A percentile compares a stretch with the other conserved stretches of the same genome.
These are phyloP conservation scores for Irpex sp. DNA, from an alignment of 1,284 basidiomycete genomes.

Conservation along the genomic window DNA sequence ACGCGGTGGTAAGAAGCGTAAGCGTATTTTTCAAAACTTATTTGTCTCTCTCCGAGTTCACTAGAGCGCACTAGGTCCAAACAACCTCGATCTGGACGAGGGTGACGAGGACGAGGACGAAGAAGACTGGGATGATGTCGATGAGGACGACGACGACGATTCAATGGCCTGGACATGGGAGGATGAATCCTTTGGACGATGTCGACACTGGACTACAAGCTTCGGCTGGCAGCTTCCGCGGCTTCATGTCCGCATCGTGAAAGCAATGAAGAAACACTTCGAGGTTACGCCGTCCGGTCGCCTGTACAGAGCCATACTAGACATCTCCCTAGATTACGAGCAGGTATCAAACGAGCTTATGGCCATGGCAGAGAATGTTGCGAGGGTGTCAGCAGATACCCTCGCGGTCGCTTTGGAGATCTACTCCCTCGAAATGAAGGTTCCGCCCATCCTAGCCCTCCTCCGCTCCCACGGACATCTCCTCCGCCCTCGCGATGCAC, in stretches of 20 bases:
- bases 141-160: conserved; percentile 20
- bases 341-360: conserved; percentile 32
- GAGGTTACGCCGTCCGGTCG: conserved; percentile 40
- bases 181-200: conserved; percentile 12
- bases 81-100: neutral
- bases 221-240: conserved; percentile 36
- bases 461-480: conserved; percentile 47
- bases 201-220: conserved; percentile 46
- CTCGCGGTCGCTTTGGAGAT: conserved; percentile 53
- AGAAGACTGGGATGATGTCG: conserved; percentile 26
- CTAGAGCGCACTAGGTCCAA: neutral
- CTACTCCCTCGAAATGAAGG: conserved; percentile 33
- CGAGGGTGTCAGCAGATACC: conserved; percentile 46
- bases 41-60: neutral
- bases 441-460: conserved; percentile 34
- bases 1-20: conserved; percentile 44
- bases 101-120: conserved; percentile 24
- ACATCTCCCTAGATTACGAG: conserved; percentile 31
- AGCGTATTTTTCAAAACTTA: conserved; percentile 10
- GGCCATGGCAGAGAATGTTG: conserved; percentile 34
- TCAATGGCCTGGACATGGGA: conserved; percentile 23
- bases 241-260: conserved; percentile 42
- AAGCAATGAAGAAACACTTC: conserved; percentile 43
- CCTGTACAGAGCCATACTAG: conserved; percentile 41
- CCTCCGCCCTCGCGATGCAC: conserved; percentile 51